Conservation (phyloP, 768 basidiomycete genomes). For the Cystofilobasidium macerans region DNA sequence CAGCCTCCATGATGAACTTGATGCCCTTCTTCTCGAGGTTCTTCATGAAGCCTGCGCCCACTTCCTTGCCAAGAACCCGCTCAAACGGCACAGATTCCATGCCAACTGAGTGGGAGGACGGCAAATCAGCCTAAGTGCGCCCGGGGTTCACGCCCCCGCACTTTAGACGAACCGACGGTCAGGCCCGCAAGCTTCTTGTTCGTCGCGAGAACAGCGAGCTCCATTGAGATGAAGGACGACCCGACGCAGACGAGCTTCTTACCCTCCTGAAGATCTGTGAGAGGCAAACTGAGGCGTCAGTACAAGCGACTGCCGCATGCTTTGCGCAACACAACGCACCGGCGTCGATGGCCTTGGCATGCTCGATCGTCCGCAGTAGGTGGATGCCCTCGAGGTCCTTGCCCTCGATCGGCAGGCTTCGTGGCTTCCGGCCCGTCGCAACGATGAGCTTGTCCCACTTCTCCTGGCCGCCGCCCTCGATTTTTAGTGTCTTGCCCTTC, state of each 20-base stretch:
- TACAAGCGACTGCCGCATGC: not conserved
- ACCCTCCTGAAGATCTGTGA: conserved; percentile 43
- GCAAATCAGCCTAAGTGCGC: not conserved
- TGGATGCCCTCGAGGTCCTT: conserved; percentile 63
- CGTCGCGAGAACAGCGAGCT: conserved; percentile 63
- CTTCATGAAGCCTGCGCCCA: conserved; percentile 69
- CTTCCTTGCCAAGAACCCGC: conserved; percentile 62
- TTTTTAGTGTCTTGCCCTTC: conserved; percentile 50
- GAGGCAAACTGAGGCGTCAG: not conserved
- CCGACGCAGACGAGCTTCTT: conserved; percentile 78
- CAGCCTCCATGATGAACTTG: conserved; percentile 60
- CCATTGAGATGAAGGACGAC: conserved; percentile 82
- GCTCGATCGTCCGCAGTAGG: conserved; percentile 58
- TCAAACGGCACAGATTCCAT: conserved; percentile 74
- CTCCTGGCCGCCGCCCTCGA: conserved; percentile 54
- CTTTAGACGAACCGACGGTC: conserved; percentile 30
- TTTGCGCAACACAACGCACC: conserved; percentile 41
- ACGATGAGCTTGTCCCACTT: conserved; percentile 67
- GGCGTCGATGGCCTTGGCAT: conserved; percentile 50
- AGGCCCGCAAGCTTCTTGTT: conserved; percentile 68
- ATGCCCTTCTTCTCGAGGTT: conserved; percentile 58
- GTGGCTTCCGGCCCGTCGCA: conserved; percentile 63
- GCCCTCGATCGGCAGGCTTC: conserved; percentile 60
- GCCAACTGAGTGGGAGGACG: conserved; percentile 53
- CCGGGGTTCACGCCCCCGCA: too few relatives aligned